Conservation (phyloP, 1,284 basidiomycete species). For the Rhodotorula sp. region DNA sequence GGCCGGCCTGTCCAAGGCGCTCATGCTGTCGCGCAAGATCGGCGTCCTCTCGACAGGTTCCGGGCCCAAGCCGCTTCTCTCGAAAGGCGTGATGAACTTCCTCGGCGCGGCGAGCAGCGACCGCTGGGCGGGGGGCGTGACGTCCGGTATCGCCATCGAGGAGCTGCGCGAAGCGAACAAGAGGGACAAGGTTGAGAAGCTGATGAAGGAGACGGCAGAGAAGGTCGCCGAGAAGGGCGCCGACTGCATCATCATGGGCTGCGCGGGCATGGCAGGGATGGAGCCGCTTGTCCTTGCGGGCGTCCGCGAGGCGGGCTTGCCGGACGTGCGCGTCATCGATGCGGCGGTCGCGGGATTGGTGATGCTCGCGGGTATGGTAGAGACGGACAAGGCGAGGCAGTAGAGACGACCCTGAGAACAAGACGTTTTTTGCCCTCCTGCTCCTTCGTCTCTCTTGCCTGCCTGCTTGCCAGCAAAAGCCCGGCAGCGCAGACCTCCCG, state of each 20-base stretch:
- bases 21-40: conserved; percentile 51
- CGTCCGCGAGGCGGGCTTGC: conserved; percentile 41
- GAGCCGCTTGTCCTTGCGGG: conserved; percentile 50
- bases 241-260: conserved; percentile 57
- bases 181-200: conserved; percentile 51
- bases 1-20: conserved; percentile 53
- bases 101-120: conserved; percentile 46
- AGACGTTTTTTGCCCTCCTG: neutral
- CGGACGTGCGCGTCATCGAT: conserved; percentile 27
- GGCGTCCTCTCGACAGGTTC: conserved; percentile 60
- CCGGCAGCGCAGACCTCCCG: too few relatives aligned
- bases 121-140: conserved; percentile 55
- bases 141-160: conserved; percentile 55
- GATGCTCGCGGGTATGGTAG: conserved; percentile 23
- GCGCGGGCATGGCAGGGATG: conserved; percentile 60
- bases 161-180: conserved; percentile 54
- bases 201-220: conserved; percentile 50
- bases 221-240: conserved; percentile 51
- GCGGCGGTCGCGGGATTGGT: conserved; percentile 16
- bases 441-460: neutral
- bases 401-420: neutral
- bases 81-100: conserved; percentile 50
- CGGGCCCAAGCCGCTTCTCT: conserved; percentile 56
- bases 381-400: neutral
- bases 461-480: too few relatives aligned